Conservation (phyloP, 352 stramenopile species). For the Blastocystis hominis region DNA sequence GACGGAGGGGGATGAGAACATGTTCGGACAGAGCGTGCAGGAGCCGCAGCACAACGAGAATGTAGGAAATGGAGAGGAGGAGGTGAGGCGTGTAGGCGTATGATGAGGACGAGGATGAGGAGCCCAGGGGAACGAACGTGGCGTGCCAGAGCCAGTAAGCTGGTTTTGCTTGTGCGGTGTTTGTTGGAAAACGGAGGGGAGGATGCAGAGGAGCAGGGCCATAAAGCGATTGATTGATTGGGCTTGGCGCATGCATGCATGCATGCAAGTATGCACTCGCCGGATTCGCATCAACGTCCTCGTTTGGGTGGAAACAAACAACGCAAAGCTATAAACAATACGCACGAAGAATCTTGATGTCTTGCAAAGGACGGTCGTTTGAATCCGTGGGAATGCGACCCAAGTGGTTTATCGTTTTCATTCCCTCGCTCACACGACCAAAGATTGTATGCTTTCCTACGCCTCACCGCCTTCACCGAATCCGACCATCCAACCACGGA, state of each 20-base stretch:
- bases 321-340: not conserved
- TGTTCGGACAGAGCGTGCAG: conserved; percentile 78
- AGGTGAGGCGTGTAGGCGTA: conserved; percentile 74
- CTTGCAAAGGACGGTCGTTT: conserved; percentile 69
- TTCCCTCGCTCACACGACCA: conserved; percentile 79
- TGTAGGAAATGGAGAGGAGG: conserved; percentile 71
- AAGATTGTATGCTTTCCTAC: conserved; percentile 83
- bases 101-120: conserved; percentile 76
- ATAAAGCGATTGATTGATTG: no score
- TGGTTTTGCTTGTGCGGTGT: not conserved
- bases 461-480: not conserved
- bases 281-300: not conserved
- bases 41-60: conserved; percentile 65
- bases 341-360: conserved; percentile 59
- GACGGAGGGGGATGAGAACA: conserved; percentile 70
- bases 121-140: conserved; percentile 60
- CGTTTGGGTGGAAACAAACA: not conserved
- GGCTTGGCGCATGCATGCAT: no score
- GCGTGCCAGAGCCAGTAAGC: conserved; percentile 78
- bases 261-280: no score
- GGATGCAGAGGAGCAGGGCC: not conserved
- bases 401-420: conserved; percentile 81
- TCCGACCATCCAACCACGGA: conserved; percentile 79
- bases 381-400: conserved; percentile 74
- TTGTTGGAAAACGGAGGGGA: not conserved